phyloP scores from a whole-genome alignment of 2,329 filamentous ascomycete genomes.

The Fusarium tuaranense region DNA sequence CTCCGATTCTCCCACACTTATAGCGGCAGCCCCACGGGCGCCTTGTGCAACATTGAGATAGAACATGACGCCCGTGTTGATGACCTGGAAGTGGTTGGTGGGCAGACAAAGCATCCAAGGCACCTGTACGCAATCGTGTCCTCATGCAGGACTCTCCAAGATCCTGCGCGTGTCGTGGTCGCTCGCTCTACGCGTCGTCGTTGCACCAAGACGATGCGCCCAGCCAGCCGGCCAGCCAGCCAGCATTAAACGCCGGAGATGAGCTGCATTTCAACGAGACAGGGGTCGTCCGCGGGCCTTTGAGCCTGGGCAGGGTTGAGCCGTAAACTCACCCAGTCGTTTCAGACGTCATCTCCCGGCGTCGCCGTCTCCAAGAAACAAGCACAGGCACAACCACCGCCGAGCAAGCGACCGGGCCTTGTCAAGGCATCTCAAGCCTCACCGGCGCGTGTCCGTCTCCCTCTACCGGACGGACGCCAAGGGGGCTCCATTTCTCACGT shows the following conservation, averaged over 20 bases:
- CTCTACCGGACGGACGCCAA: neutral
- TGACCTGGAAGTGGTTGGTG: neutral
- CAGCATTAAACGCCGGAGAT: conserved; percentile 45
- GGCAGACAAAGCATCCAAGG: neutral
- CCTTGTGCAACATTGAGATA: neutral
- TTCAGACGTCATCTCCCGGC: conserved; percentile 45
- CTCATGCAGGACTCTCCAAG: neutral
- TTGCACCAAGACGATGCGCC: conserved; percentile 10
- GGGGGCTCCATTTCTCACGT: neutral
- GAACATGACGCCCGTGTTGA: conserved; percentile 2
- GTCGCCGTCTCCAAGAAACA: conserved; percentile 36
- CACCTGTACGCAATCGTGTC: neutral
- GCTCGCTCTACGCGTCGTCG: neutral
- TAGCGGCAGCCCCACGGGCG: conserved; percentile 8
- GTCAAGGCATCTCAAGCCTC: neutral
- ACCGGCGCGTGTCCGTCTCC: neutral
- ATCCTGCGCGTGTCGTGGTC: neutral
- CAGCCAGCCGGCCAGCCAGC: conserved; percentile 21
- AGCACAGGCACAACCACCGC: neutral
- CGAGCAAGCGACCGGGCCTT: neutral
- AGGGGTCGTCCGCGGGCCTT: conserved; percentile 44
- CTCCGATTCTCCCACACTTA: conserved; percentile 12
- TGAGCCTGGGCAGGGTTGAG: conserved; percentile 42
- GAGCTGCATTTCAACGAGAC: conserved; percentile 37
- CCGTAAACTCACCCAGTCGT: conserved; percentile 26